Evolutionary conservation across 2,329 filamentous ascomycete genomes (phyloP).

Genomic region (Pestalotiopsis sp.): DNA sequence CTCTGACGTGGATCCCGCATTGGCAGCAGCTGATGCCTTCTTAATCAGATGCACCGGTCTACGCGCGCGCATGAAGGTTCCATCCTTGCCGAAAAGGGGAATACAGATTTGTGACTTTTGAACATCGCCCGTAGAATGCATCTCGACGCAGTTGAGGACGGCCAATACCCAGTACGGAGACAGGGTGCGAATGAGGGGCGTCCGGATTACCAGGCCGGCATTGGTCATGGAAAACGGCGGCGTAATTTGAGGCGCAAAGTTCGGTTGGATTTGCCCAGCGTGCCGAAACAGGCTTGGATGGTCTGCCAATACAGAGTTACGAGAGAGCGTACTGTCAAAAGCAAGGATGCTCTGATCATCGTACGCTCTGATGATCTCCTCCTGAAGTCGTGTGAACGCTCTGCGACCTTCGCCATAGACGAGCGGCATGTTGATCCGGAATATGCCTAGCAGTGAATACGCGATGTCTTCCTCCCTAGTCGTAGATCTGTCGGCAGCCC

Average conservation of each 20-base stretch:
- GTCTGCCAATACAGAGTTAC: background rate
- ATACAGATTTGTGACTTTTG: background rate
- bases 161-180: background rate
- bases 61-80: background rate
- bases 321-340: background rate
- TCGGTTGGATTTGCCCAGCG: background rate
- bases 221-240: background rate
- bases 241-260: background rate
- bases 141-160: background rate
- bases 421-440: conserved; percentile 19
- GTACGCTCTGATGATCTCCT: conserved; percentile 17
- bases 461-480: conserved; percentile 25
- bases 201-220: background rate
- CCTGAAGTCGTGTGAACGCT: conserved; percentile 17
- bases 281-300: background rate
- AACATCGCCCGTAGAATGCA: background rate
- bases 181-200: background rate
- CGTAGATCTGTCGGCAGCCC: conserved; percentile 23
- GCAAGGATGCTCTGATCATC: conserved; percentile 7
- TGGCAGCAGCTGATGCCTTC: background rate
- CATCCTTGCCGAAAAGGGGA: background rate
- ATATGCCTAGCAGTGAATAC: conserved; percentile 24
- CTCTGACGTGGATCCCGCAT: background rate
- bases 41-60: background rate
- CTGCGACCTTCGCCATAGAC: conserved; percentile 20